Percentiles rank a stretch among this genome's conserved stretches.
Evolutionary conservation across 495 filamentous ascomycete genomes (phyloP).

Genomic region (Sphaerosporella brunnea): DNA sequence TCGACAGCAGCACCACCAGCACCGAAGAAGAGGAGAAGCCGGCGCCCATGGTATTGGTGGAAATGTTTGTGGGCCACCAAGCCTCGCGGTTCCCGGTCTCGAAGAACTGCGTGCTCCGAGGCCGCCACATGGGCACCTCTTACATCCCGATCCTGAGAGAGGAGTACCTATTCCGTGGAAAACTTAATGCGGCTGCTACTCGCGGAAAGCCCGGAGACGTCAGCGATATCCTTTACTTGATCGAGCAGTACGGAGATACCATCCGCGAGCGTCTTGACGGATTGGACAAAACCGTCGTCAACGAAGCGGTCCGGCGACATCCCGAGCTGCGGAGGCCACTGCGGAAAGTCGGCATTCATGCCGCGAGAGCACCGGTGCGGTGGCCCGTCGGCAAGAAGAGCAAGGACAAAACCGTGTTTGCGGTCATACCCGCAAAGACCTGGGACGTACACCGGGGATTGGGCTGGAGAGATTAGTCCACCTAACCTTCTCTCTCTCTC

Average conservation of each 20-base stretch:
- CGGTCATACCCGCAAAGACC: slow-evolving; percentile 9
- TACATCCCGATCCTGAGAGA: slow-evolving; percentile 20
- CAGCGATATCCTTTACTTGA: slow-evolving; percentile 18
- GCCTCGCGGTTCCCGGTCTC: slow-evolving; percentile 15
- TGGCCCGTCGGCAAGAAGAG: slow-evolving; percentile 19
- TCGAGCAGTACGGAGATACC: slow-evolving; percentile 18
- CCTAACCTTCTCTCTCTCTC: too few species aligned
- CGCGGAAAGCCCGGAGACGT: slow-evolving; percentile 19
- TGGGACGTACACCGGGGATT: slow-evolving; percentile 24
- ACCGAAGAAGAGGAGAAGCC: slow-evolving; percentile 1
- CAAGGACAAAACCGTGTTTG: slow-evolving; percentile 13
- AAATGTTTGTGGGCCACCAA: slow-evolving; percentile 23
- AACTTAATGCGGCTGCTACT: slow-evolving; percentile 21
- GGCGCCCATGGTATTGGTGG: slow-evolving; percentile 22
- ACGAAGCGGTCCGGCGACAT: slow-evolving; percentile 19
- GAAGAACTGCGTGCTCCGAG: slow-evolving; percentile 17
- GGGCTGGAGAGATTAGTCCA: slow-evolving; percentile 6
- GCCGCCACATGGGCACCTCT: slow-evolving; percentile 17
- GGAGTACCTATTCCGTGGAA: slow-evolving; percentile 23
- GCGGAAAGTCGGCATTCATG: slow-evolving; percentile 14
- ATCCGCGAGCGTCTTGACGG: slow-evolving; percentile 9
- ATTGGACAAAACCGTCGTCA: slow-evolving; percentile 21
- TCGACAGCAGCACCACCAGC: slow-evolving; percentile 1
- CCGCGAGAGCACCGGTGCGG: slow-evolving; percentile 1
- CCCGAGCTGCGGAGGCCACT: slow-evolving; percentile 20